Percentiles rank a stretch among this genome's conserved stretches.
Evolutionary conservation across 1,139 yeast genomes (phyloP).

Genomic region (Tardiomyces depauwii): DNA sequence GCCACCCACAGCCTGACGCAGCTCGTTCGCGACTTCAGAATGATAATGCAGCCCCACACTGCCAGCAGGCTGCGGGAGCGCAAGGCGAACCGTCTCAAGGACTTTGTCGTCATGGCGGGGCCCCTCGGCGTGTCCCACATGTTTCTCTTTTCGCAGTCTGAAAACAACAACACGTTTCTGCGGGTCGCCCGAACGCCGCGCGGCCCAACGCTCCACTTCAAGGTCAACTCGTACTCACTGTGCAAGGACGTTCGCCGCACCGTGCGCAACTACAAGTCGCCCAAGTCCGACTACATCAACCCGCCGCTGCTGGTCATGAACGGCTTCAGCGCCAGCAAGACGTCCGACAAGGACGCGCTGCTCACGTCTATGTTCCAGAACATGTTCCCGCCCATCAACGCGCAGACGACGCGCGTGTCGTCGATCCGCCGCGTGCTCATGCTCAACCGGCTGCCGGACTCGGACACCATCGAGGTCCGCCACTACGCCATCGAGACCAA

Average conservation of each 20-base stretch:
- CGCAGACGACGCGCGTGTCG: conserved; percentile 67
- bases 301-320: conserved; percentile 92
- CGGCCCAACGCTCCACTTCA: conserved; percentile 89
- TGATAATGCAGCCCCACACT: conserved; percentile 93
- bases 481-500: conserved; percentile 88
- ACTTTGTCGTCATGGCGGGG: conserved; percentile 93
- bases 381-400: conserved; percentile 86
- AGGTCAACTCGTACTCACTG: conserved; percentile 64
- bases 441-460: conserved; percentile 59
- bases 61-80: conserved; percentile 82
- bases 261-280: conserved; percentile 54
- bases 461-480: conserved; percentile 70
- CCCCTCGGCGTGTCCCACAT: conserved; percentile 89
- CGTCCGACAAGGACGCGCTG: conserved; percentile 48
- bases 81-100: conserved; percentile 75
- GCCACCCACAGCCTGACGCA: conserved; percentile 75
- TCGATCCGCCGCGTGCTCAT: conserved; percentile 77
- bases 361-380: conserved; percentile 87
- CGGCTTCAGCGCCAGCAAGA: conserved; percentile 52
- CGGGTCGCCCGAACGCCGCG: conserved; percentile 82
- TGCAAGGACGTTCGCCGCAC: conserved; percentile 72
- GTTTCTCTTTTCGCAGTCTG: conserved; percentile 74
- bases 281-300: conserved; percentile 28
- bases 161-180: conserved; percentile 68
- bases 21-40: conserved; percentile 77